Evolutionary conservation across 179 eudicot genomes (phyloP), one percentile per base, ranked within the genome.

Genomic region (Drosera spatulata): DNA sequence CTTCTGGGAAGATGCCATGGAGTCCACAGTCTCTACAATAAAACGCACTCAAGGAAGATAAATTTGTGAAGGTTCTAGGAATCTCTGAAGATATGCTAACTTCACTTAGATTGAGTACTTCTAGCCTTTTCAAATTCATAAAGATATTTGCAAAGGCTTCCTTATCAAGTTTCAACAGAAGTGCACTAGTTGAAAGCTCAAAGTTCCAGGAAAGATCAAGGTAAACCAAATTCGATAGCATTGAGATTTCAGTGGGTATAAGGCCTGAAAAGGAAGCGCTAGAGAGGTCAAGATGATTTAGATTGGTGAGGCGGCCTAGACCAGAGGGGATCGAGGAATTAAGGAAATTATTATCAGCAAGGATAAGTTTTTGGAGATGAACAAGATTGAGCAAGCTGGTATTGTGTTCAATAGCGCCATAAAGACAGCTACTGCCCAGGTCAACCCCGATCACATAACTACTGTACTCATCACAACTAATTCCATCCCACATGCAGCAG

Each of bases 401-500:
- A 55, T 67, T 68, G 3, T 22, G 13, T 9, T 58, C 59, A 47
- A 76, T 51, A 39, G 44, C 50, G 39, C 80, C 80, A 7, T 58
- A 41, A 33, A 75, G 70, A 40, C 69, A 53, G 56, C 73, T 58
- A 33, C 78, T 63, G 5, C 66, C 62, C 38, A 75, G 79, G 37
- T 71, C 66, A 4, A 72, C 55, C 3, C 55, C 61, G 10, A 55
- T 65, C n/a, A 77, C 73, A 66, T 66, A 59, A 45, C 75, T 63
- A 0, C 62, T 66, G 14, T 62, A 12, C 2, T 50, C 7, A 33
- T 70, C 58, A 11, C 78, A 71, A 22, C 13, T 5, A 1, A 76
- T 69, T 45, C 80, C 76, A 2, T 72, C 80, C 80, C 80, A 72
- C 1, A 6, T 13, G 45, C 80, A 76, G 4, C 71, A 72, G n/a